Conservation (phyloP, 2,329 filamentous ascomycete species). For the Ophiostoma populinum region DNA sequence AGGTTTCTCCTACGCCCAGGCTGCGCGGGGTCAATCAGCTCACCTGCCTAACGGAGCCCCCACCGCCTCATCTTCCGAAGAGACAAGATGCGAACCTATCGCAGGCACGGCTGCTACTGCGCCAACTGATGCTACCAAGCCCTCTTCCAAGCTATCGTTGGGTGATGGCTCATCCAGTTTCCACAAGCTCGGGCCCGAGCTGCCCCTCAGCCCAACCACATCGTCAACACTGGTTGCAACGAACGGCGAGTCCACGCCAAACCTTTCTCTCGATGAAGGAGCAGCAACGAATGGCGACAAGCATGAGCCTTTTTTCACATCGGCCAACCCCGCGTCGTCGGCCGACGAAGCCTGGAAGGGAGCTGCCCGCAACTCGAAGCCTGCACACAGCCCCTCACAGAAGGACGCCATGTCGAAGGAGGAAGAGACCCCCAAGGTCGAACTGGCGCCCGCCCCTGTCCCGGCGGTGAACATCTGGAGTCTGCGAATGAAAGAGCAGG, state of each 20-base stretch:
- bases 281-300: conserved; percentile 30
- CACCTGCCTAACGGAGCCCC: conserved; percentile 21
- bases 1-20: conserved; percentile 86
- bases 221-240: conserved; percentile 19
- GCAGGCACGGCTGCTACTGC: not conserved
- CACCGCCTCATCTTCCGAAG: no score
- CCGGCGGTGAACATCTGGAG: conserved; percentile 82
- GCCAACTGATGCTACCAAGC: conserved; percentile 4
- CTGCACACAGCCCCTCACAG: conserved; percentile 29
- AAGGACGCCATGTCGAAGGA: no score
- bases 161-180: conserved; percentile 2
- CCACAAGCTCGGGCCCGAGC: conserved; percentile 14
- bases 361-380: conserved; percentile 46
- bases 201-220: conserved; percentile 14
- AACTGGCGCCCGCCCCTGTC: conserved; percentile 64
- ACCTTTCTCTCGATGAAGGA: conserved; percentile 8
- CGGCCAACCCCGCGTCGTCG: not conserved
- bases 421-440: conserved; percentile 39
- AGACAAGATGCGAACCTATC: no score
- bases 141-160: not conserved
- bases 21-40: conserved; percentile 71
- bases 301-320: not conserved
- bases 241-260: conserved; percentile 13
- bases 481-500: conserved; percentile 51
- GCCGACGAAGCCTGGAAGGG: conserved; percentile 43